These are phyloP conservation scores for Hanseniaspora mollemarum DNA, from an alignment of 805 yeast genomes.

Conservation along the genomic window DNA sequence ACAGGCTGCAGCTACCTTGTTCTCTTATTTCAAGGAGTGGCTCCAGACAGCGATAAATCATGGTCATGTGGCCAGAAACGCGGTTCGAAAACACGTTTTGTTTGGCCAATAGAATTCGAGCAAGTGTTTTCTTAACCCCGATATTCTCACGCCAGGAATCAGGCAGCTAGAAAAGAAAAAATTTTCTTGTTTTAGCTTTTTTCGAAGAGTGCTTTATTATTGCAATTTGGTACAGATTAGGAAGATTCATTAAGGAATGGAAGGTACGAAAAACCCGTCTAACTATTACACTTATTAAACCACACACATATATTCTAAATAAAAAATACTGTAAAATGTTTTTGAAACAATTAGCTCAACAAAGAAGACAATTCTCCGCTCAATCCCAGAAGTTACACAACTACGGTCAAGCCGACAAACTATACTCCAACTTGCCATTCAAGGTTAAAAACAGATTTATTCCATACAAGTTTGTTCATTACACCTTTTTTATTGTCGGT, in stretches of 20 bases:
- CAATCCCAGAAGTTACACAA: constrained; percentile 17
- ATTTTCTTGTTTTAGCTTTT: not conserved
- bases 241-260: no score
- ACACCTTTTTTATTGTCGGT: constrained; percentile 64
- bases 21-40: no score
- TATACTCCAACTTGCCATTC: constrained; percentile 88
- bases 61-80: no score
- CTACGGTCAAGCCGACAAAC: constrained; percentile 46
- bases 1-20: no score
- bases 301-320: constrained; percentile 3
- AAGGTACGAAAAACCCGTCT: not conserved
- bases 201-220: not conserved
- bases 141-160: not conserved
- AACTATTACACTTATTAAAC: not conserved
- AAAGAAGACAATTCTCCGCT: constrained; percentile 18
- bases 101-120: not conserved
- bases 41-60: no score
- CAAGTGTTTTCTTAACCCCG: not conserved
- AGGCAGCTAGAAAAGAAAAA: not conserved
- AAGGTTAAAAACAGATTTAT: constrained; percentile 85
- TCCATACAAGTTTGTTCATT: constrained; percentile 74
- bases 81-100: not conserved
- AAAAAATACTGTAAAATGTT: constrained; percentile 2
- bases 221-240: no score
- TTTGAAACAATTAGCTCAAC: constrained; percentile 16